phyloP scores from a whole-genome alignment of 345 rosid species.

The Adansonia digitata region DNA sequence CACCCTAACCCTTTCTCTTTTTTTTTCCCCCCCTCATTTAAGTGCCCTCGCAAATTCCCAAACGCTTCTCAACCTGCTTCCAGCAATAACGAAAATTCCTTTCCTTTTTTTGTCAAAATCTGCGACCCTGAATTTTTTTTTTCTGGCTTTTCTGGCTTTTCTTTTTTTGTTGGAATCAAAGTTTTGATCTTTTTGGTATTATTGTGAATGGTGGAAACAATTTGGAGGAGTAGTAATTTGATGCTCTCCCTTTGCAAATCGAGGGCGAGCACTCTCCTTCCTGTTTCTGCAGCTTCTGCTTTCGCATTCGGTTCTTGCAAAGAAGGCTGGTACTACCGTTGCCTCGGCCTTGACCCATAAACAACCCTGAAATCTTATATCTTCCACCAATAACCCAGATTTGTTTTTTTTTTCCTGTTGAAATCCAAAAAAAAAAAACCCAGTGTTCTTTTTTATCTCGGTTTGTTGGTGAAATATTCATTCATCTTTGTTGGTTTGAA shows the following conservation, averaged over 20 bases:
- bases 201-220: constrained; percentile 97
- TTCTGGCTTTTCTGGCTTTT: neutral
- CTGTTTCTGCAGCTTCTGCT: constrained; percentile 43
- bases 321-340: constrained; percentile 99
- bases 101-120: neutral
- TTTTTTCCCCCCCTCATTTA: neutral
- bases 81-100: neutral
- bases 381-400: neutral
- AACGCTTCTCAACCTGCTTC: neutral
- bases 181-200: neutral
- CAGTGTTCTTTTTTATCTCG: neutral
- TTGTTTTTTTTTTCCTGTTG: neutral
- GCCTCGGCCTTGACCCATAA: constrained; percentile 95
- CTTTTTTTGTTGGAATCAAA: neutral
- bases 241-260: constrained; percentile 76
- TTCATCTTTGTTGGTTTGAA: neutral
- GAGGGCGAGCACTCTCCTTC: constrained; percentile 73
- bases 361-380: neutral
- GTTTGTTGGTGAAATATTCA: constrained; percentile 1
- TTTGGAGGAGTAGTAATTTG: constrained; percentile 41
- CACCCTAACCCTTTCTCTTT: neutral
- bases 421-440: neutral
- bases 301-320: constrained; percentile 98
- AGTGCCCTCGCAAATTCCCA: neutral
- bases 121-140: neutral